Evolutionary conservation across 2,329 filamentous ascomycete species (phyloP).

Genomic region (Fusarium dimerum): DNA sequence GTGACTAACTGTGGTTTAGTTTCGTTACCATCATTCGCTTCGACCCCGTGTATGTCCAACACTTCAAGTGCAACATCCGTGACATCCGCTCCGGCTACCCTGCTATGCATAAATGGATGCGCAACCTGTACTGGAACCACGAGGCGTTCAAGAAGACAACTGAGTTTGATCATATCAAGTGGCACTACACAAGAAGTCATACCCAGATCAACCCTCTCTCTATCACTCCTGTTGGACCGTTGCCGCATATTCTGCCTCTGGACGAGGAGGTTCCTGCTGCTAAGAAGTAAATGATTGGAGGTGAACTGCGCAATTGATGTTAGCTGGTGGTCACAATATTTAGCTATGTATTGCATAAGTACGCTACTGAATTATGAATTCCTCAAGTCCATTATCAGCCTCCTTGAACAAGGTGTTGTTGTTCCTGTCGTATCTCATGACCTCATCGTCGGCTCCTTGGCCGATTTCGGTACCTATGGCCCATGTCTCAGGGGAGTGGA

Average conservation of each 20-base stretch:
- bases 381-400: too few relatives aligned
- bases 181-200: slow-evolving; percentile 63
- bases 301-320: neutral
- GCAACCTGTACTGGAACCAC: slow-evolving; percentile 80
- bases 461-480: neutral
- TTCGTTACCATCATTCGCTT: slow-evolving; percentile 74
- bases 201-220: slow-evolving; percentile 66
- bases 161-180: slow-evolving; percentile 95
- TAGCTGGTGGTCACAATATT: too few relatives aligned
- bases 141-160: slow-evolving; percentile 80
- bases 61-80: slow-evolving; percentile 84
- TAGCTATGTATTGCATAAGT: too few relatives aligned
- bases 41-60: slow-evolving; percentile 81
- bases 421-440: too few relatives aligned
- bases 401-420: neutral
- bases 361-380: too few relatives aligned
- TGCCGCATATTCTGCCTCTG: slow-evolving; percentile 77
- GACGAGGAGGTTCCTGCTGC: slow-evolving; percentile 74
- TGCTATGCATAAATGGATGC: slow-evolving; percentile 76
- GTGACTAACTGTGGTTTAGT: slow-evolving; percentile 24
- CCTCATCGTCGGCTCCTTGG: too few relatives aligned
- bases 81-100: slow-evolving; percentile 87
- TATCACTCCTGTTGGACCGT: slow-evolving; percentile 83
- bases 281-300: slow-evolving; percentile 1
- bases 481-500: neutral